Evolutionary conservation across 1,284 basidiomycete species (phyloP).

Genomic region (Ustilago loliicola): DNA sequence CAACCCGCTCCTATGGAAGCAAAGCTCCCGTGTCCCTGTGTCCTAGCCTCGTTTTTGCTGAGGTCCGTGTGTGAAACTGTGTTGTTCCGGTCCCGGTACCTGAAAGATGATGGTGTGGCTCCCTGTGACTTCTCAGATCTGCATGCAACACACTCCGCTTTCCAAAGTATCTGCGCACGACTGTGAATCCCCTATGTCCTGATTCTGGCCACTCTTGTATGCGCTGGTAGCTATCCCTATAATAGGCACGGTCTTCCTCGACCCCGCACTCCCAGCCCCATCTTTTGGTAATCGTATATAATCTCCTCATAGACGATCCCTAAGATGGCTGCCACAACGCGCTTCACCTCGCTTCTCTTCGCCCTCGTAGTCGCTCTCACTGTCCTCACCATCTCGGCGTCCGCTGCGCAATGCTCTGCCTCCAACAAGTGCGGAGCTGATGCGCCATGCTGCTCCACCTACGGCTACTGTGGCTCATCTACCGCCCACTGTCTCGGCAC

Average conservation of each 20-base stretch:
- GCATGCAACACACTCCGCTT: conserved; percentile 2
- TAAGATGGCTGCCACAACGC: conserved; percentile 15
- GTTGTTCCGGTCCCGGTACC: conserved; percentile 5
- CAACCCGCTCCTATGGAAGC: conserved; percentile 4
- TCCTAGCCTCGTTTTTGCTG: not conserved
- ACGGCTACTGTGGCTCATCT: conserved; percentile 49
- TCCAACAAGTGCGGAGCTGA: conserved; percentile 26
- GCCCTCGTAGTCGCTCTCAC: conserved; percentile 24
- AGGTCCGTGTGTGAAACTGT: conserved; percentile 1
- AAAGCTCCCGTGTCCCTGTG: not conserved
- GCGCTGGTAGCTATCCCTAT: not conserved
- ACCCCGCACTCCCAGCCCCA: conserved; percentile 1
- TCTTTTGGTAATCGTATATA: conserved; percentile 9
- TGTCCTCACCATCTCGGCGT: conserved; percentile 16
- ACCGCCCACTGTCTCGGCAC: conserved; percentile 41
- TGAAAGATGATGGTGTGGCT: not conserved
- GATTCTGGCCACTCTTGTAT: not conserved
- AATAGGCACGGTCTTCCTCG: not conserved
- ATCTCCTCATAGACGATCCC: conserved; percentile 1
- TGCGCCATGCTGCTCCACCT: conserved; percentile 44
- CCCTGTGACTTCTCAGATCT: not conserved
- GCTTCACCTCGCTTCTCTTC: conserved; percentile 24
- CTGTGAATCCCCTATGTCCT: not conserved
- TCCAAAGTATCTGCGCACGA: not conserved
- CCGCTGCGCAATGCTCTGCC: conserved; percentile 30